Conservation (phyloP, 1,139 yeast genomes). For the Zygosaccharomyces pseudobailii region DNA sequence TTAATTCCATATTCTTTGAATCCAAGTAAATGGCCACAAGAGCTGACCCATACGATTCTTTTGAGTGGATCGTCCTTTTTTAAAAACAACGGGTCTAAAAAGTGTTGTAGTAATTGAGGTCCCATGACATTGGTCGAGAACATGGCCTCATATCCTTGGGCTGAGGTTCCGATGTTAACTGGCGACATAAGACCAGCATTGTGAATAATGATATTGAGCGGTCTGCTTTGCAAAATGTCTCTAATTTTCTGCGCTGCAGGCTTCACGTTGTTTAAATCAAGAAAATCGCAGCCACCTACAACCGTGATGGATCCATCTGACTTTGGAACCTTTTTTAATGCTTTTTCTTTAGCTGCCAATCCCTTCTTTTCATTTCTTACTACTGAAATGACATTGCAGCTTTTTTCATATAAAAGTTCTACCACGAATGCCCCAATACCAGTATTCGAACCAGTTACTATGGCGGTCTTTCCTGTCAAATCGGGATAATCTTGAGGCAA, state of each 20-base stretch:
- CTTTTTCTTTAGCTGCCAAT: conserved; percentile 33
- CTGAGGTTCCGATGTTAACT: conserved; percentile 34
- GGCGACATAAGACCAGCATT: conserved; percentile 52
- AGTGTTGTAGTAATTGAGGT: conserved; percentile 44
- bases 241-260: conserved; percentile 39
- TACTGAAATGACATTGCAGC: conserved; percentile 42
- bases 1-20: conserved; percentile 40
- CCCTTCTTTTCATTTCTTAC: conserved; percentile 40
- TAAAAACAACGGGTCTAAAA: conserved; percentile 42
- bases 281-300: conserved; percentile 38
- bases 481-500: conserved; percentile 43
- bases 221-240: conserved; percentile 13
- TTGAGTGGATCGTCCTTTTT: conserved; percentile 23
- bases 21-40: conserved; percentile 38
- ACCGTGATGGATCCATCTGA: conserved; percentile 27
- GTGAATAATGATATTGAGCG: conserved; percentile 43
- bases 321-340: conserved; percentile 27
- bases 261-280: conserved; percentile 43
- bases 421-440: conserved; percentile 46
- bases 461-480: conserved; percentile 38
- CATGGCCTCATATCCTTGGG: conserved; percentile 44
- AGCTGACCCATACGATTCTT: conserved; percentile 47
- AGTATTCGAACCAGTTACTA: conserved; percentile 46
- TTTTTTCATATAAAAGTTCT: conserved; percentile 38
- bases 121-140: conserved; percentile 49